These are phyloP conservation scores for Rhizopus stolonifer DNA, from an alignment of 371 early-diverging fungal genomes.

Conservation along the genomic window DNA sequence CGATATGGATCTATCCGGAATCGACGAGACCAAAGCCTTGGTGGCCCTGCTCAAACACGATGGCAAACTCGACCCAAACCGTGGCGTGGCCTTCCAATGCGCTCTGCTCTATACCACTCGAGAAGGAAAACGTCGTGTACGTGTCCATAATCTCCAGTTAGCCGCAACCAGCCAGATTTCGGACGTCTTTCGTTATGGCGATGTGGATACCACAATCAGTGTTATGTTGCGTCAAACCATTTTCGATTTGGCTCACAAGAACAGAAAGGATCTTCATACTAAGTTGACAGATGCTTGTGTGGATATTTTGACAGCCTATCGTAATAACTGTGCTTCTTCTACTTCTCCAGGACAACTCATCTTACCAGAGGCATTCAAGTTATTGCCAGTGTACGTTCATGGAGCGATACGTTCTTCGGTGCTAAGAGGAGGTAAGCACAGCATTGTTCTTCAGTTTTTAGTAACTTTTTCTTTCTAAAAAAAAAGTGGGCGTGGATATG, in stretches of 20 bases:
- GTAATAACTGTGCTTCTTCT: conserved; percentile 87
- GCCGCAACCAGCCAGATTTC: conserved; percentile 78
- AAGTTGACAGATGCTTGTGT: conserved; percentile 85
- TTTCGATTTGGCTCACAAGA: conserved; percentile 65
- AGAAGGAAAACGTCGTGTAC: conserved; percentile 83
- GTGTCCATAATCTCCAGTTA: conserved; percentile 86
- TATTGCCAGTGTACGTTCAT: conserved; percentile 89
- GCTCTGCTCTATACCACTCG: conserved; percentile 93
- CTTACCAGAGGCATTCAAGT: conserved; percentile 94
- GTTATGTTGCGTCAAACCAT: conserved; percentile 81
- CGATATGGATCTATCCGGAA: conserved; percentile 91
- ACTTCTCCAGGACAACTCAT: conserved; percentile 94
- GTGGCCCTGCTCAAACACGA: conserved; percentile 89
- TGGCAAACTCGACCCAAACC: conserved; percentile 85
- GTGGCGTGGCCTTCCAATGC: conserved; percentile 83
- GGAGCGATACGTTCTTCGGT: conserved; percentile 79
- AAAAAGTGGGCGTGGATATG: conserved; percentile 57
- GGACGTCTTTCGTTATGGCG: conserved; percentile 89
- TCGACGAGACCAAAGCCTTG: conserved; percentile 86
- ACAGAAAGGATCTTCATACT: conserved; percentile 81
- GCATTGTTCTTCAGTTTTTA: not conserved
- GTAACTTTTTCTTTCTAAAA: not conserved
- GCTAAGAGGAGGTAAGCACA: conserved; percentile 63
- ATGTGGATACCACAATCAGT: conserved; percentile 89
- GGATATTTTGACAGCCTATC: conserved; percentile 87